Percentiles rank a stretch among this genome's conserved stretches.
phyloP scores from a whole-genome alignment of 1,139 yeast species.

The Kodamaea derodonti region DNA sequence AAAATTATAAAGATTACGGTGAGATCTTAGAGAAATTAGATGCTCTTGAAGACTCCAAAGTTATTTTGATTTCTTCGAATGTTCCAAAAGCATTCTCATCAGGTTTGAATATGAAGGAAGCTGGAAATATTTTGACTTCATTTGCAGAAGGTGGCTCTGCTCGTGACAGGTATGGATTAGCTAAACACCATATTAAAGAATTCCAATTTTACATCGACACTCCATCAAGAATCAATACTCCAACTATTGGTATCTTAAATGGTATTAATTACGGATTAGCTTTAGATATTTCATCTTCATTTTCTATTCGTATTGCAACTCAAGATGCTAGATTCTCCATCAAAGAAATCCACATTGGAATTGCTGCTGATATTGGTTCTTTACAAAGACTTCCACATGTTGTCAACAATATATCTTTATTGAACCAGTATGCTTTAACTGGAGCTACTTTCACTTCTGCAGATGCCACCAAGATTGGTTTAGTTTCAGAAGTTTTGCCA shows the following conservation, averaged over 20 bases:
- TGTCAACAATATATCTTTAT: conserved; percentile 54
- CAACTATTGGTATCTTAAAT: conserved; percentile 46
- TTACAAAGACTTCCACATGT: conserved; percentile 62
- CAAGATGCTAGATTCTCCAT: conserved; percentile 55
- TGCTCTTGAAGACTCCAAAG: conserved; percentile 42
- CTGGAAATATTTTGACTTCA: conserved; percentile 14
- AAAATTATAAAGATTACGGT: conserved; percentile 54
- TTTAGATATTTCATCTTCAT: conserved; percentile 59
- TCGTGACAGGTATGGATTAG: conserved; percentile 19
- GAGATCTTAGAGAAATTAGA: conserved; percentile 48
- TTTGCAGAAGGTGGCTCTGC: conserved; percentile 7
- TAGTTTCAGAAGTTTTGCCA: conserved; percentile 46
- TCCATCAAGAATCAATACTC: conserved; percentile 45
- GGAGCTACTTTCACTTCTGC: conserved; percentile 54
- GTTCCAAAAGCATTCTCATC: conserved; percentile 57
- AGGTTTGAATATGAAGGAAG: conserved; percentile 59
- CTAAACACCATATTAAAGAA: conserved; percentile 43
- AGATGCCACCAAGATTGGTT: conserved; percentile 57
- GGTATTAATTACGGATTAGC: conserved; percentile 61
- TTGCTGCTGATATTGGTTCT: conserved; percentile 79
- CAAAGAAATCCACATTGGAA: conserved; percentile 69
- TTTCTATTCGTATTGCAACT: conserved; percentile 56
- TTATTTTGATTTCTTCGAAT: conserved; percentile 54
- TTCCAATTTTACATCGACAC: conserved; percentile 57
- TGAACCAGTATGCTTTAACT: conserved; percentile 61